These are phyloP conservation scores for Alternaria hordeiaustralica DNA, from an alignment of 2,329 filamentous ascomycete genomes.

Conservation along the genomic window DNA sequence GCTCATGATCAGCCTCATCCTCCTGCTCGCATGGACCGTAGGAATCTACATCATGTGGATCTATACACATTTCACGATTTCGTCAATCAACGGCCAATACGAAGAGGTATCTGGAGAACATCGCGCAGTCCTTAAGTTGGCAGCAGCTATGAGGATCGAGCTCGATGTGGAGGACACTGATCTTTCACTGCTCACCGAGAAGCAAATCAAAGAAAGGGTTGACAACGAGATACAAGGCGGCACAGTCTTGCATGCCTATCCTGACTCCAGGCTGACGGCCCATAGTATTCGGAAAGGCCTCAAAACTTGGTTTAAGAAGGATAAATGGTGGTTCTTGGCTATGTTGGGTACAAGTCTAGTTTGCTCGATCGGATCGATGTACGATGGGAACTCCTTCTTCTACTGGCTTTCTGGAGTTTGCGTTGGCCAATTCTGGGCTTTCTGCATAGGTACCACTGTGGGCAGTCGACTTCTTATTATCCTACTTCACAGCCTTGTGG, in stretches of 20 bases:
- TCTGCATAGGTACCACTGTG: neutral
- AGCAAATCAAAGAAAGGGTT: neutral
- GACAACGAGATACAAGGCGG: neutral
- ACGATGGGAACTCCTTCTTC: too few species aligned
- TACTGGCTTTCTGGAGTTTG: neutral
- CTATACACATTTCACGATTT: neutral
- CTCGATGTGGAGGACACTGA: neutral
- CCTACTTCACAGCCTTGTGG: neutral
- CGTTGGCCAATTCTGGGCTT: neutral
- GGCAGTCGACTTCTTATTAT: neutral
- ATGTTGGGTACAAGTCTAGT: neutral
- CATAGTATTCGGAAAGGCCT: neutral
- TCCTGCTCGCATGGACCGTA: neutral
- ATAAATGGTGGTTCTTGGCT: neutral
- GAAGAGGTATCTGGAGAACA: neutral
- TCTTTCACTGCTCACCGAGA: neutral
- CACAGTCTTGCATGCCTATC: neutral
- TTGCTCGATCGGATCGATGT: neutral
- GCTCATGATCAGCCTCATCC: neutral
- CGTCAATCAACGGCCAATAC: fast-evolving
- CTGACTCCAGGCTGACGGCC: fast-evolving
- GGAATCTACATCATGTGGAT: neutral
- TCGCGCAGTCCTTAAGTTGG: neutral
- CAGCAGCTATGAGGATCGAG: neutral
- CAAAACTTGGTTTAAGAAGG: neutral